Conservation (phyloP, 495 filamentous ascomycete species). For the Penicillium paxilli region DNA sequence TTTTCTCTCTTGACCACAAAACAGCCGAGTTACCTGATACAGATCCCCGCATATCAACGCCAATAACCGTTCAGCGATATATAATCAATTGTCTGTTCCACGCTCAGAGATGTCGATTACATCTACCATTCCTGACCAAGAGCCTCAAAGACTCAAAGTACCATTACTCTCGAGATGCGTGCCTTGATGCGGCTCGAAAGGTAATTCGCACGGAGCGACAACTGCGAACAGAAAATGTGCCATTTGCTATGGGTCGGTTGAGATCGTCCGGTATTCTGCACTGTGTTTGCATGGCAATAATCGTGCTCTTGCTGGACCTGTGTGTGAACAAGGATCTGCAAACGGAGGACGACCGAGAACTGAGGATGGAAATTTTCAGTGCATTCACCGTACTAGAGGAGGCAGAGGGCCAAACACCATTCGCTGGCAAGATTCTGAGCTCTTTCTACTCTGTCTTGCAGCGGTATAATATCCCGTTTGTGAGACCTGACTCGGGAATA, state of each 20-base stretch:
- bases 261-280: slow-evolving; percentile 29
- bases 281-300: slow-evolving; percentile 37
- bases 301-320: slow-evolving; percentile 36
- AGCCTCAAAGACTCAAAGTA: slow-evolving; percentile 25
- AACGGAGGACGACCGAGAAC: slow-evolving; percentile 13
- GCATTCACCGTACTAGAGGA: slow-evolving; percentile 38
- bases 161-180: slow-evolving; percentile 32
- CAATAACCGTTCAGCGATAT: slow-evolving; percentile 34
- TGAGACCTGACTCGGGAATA: background rate
- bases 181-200: slow-evolving; percentile 34
- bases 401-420: slow-evolving; percentile 28
- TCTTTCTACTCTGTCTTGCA: slow-evolving; percentile 31
- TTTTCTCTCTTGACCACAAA: slow-evolving; percentile 15
- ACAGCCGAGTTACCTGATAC: background rate
- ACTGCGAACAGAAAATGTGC: slow-evolving; percentile 16
- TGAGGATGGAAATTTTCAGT: slow-evolving; percentile 28
- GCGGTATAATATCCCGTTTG: slow-evolving; percentile 24
- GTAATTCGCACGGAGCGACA: slow-evolving; percentile 30
- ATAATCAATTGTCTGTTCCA: slow-evolving; percentile 34
- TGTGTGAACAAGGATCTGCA: slow-evolving; percentile 22
- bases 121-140: slow-evolving; percentile 36
- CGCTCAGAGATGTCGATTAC: slow-evolving; percentile 40
- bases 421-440: slow-evolving; percentile 32
- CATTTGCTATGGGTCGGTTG: slow-evolving; percentile 20
- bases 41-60: slow-evolving; percentile 9